Evolutionary conservation across 495 filamentous ascomycete genomes (phyloP).

Genomic region (Penicillium chermesinum): DNA sequence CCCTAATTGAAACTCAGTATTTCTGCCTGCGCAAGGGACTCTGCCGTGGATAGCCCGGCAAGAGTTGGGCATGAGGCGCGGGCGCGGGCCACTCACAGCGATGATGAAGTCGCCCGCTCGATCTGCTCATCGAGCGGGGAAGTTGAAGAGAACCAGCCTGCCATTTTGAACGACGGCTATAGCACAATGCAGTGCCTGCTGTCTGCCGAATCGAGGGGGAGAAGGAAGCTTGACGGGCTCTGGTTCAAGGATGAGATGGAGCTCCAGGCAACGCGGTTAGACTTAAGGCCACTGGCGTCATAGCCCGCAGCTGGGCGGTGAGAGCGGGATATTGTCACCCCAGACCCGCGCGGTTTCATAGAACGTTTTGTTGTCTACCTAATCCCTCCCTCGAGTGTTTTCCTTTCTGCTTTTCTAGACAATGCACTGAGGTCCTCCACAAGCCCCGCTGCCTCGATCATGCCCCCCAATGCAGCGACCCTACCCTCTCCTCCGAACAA

Average conservation of each 20-base stretch:
- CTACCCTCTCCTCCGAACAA: conserved; percentile 37
- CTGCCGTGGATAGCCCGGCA: not conserved
- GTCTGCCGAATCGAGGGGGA: not conserved
- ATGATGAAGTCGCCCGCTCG: conserved; percentile 87
- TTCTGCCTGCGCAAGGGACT: not conserved
- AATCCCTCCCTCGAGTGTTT: conserved; percentile 2
- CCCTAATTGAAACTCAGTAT: conserved; percentile 45
- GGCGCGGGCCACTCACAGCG: conserved; percentile 57
- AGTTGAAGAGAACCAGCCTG: conserved; percentile 85
- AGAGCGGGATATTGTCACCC: conserved; percentile 23
- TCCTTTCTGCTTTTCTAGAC: conserved; percentile 1
- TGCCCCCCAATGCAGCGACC: conserved; percentile 43
- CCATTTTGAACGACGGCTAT: conserved; percentile 54
- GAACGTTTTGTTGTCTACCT: conserved; percentile 3
- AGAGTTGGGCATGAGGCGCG: conserved; percentile 7
- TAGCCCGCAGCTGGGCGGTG: conserved; percentile 26
- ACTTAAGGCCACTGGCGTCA: conserved; percentile 31
- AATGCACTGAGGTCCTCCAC: conserved; percentile 24
- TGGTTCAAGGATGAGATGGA: conserved; percentile 14
- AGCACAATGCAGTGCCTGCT: conserved; percentile 1
- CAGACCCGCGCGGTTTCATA: conserved; percentile 21
- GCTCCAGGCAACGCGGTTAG: conserved; percentile 24
- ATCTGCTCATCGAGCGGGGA: conserved; percentile 93
- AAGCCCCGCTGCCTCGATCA: conserved; percentile 25
- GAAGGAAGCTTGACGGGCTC: not conserved